Evolutionary conservation across 192 early-diverging fungal genomes (phyloP), one percentile per base, ranked within the genome.

Genomic region (Coemansia sp.): DNA sequence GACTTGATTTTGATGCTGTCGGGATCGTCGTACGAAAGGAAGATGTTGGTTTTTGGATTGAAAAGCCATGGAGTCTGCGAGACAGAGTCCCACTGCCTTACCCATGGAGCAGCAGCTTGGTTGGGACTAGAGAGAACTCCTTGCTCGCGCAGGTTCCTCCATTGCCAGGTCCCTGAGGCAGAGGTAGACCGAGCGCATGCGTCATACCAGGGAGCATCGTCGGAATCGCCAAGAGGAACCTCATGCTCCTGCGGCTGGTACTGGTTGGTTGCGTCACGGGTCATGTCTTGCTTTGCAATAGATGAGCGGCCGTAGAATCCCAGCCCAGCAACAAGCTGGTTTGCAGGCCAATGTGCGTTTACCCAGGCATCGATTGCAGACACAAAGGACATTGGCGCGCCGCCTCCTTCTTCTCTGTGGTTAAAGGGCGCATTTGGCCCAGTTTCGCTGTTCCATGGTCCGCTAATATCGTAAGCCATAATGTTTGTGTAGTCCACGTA

Each of bases 61-160:
- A 85, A 94, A 22, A 92, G 37, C 89, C 90, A 91, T 13, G 92
- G 90, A 2, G 90, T 90, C 57, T 87, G 51, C 41, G 87, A 71
- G 36, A 76, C 39, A 42, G 74, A 62, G 70, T 90, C 87, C 86
- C 85, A 87, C 51, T 81, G 61, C 2, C 84, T 77, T 40, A 55
- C 61, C 89, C 89, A 94, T 2, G 84, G 85, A 3, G 78, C 46
- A 10, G 72, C 76, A 26, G 88, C 86, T 32, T 82, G 82, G 26
- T 79, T 67, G 16, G 81, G 67, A 18, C 61, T 66, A 2, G 76
- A 68, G 26, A 86, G 61, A 0, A 85, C 46, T 0, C 87, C 84
- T 63, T 90, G 84, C 15, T 73, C 68, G 16, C 87, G 79, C 63
- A 92, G 54, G 39, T 88, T 75, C 26, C 67, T 79, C 77, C 82